Evolutionary conservation across 495 filamentous ascomycete genomes (phyloP), one percentile per base, ranked within the genome.

Genomic region (Penicillium flavigenum): DNA sequence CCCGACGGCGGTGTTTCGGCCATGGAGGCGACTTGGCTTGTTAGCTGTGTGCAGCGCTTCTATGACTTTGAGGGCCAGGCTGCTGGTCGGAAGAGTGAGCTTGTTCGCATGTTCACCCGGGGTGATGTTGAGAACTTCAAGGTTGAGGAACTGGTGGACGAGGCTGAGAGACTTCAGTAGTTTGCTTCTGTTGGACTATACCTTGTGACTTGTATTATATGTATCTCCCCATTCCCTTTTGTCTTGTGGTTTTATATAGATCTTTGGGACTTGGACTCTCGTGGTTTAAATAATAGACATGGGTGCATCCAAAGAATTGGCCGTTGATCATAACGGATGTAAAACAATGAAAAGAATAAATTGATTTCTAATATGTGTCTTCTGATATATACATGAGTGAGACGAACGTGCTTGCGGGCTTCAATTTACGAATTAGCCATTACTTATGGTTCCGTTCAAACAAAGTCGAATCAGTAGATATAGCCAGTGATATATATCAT

Each of bases 11-110:
- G 94, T 2, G 84, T 97, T 14, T 86, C 77, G 17, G 86, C 88
- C 2, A 78, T 90, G 16, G 87, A 98, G 67, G 91, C 88, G 26
- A 83, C 82, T 70, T 96, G 88, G 91, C 68, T 98, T 63, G 80
- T 95, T n/a, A 89, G 96, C 81, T 90, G 91, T 46, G 72, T 98
- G 76, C 94, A 98, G 81, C 87, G 90, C 72, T 98, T 98, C 71
- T 98, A 98, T 68, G 91, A 87, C 14, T 78, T 77, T 50, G 81
- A 79, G 2, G 76, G 76, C 10, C 77, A 81, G 66, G 83, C 79
- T 6, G 73, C 60, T 53, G 79, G 78, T 3, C 76, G 77, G 32
- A 83, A 79, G 68, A 69, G 73, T n/a, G 76, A 81, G 76, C 66
- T 98, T 69, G 70, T 98, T 68, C 87, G 90, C 70, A 84, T 86